Evolutionary conservation across 2,329 filamentous ascomycete genomes (phyloP), one percentile per base, ranked within the genome.

Genomic region (Penicillium sp.): DNA sequence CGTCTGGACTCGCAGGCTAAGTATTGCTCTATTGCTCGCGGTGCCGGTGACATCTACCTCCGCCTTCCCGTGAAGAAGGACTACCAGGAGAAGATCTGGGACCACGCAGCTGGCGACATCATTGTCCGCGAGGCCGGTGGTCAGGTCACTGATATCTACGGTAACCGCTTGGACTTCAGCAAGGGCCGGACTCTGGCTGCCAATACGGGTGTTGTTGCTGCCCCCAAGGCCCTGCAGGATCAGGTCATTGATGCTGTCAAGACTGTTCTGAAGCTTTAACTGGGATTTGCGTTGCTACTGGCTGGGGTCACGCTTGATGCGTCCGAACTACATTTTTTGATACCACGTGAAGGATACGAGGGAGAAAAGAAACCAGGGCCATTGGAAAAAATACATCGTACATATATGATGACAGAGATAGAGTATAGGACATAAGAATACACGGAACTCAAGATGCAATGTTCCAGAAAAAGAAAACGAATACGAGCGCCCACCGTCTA

Each of bases 81-180:
- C 57, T 99, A 99, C 80, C 88, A 96, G 76, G 95, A 99, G 84
- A 99, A 99, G 86, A 99, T 99, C 69, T 99, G 95, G 95, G 95
- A 99, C 75, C 95, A 99, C 77, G 95, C 95, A 19, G 95, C 94
- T 13, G 95, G 95, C 43, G 93, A 97, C 71, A 80, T 99, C 61
- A 93, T 99, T 68, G 95, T 98, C 43, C 85, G 93, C 59, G 96
- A 99, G 80, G 93, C 95, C 2, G 95, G 95, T 55, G 96, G 95
- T 52, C 83, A 90, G 72, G 94, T 99, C 57, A 96, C 93, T 1
- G 96, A 99, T 78, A 89, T 93, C 43, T 84, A 89, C 63, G 95
- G 96, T 70, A 91, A 91, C 74, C 84, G 87, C 62, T 83, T 99
- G 60, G 90, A 99, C 77, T 99, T 99, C 77, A 87, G 87, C 71